These are phyloP conservation scores for Yarrowia galli DNA, from an alignment of 1,139 yeast genomes.

Conservation along the genomic window DNA sequence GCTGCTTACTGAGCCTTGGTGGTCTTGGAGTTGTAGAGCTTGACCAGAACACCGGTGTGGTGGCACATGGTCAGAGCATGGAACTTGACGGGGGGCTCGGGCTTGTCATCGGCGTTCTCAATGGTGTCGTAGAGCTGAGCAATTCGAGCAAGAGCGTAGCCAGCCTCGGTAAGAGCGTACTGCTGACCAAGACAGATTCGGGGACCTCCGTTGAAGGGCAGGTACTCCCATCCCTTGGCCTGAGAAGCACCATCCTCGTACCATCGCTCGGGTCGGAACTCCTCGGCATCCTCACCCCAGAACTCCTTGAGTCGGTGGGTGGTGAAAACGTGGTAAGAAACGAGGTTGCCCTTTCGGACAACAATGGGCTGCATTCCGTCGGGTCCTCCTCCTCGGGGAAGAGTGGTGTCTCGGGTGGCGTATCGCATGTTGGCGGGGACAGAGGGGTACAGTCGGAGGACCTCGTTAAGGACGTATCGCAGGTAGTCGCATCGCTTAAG, in stretches of 20 bases:
- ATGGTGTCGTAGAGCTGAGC: conserved; percentile 48
- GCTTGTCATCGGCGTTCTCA: conserved; percentile 35
- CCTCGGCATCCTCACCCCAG: conserved; percentile 60
- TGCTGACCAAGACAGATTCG: conserved; percentile 67
- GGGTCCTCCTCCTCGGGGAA: conserved; percentile 53
- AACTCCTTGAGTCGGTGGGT: conserved; percentile 57
- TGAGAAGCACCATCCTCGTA: conserved; percentile 43
- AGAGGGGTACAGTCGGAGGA: conserved; percentile 62
- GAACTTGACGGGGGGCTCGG: conserved; percentile 35
- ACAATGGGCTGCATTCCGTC: conserved; percentile 56
- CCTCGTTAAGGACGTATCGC: conserved; percentile 60
- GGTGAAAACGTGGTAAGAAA: conserved; percentile 55
- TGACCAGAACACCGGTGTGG: conserved; percentile 28
- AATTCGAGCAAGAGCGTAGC: conserved; percentile 58
- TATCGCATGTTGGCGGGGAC: conserved; percentile 63
- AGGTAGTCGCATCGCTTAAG: conserved; percentile 61
- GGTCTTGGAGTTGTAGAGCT: conserved; percentile 24
- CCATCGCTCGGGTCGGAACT: conserved; percentile 64
- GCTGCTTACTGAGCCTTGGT: conserved; percentile 29
- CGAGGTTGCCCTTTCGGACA: conserved; percentile 58
- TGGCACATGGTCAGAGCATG: conserved; percentile 39
- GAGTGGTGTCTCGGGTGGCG: conserved; percentile 51
- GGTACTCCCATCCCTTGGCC: conserved; percentile 48
- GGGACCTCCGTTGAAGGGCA: conserved; percentile 65
- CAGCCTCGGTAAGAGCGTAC: conserved; percentile 64